Evolutionary conservation across 257 asterid genomes (phyloP), one percentile per base, ranked within the genome.

Genomic region (Solanum pinnatisectum): DNA sequence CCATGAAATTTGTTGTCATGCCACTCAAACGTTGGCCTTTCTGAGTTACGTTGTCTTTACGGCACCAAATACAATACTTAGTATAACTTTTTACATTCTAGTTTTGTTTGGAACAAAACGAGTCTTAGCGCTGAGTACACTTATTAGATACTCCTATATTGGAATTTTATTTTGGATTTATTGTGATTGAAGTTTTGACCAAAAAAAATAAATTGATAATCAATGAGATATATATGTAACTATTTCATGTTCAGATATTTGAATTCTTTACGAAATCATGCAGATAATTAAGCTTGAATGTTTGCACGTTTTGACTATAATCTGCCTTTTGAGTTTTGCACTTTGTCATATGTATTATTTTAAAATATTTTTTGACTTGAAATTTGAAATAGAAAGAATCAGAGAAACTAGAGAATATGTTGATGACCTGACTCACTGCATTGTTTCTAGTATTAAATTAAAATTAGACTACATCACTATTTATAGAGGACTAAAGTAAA

Each of bases 1-100:
- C 91, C 49, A 95, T 96, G 99, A 96, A 95, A 56, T 96, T 96
- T 20, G 86, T 92, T 0, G 92, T 94, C 14, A 93, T 93, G 94
- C 98, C 99, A 1, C 74, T 92, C 49, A 87, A 92, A 78, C 97
- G 88, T 44, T 88, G 94, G 95, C 35, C 82, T 49, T 88, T 4
- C 30, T 46, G 4, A 81, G 36, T 27, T 42, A 2, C 7, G 32
- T 5, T 36, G 8, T 0, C 20, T 46, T 10, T 44, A 6, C 0
- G 22, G 5, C 6, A 15, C 3, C 6, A 72, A 72, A 72, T 32
- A 72, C 37, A 42, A 78, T 42, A 79, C n/a, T 2, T 7, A 0
- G 10, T 33, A 39, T 8, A 3, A 6, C 7, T 8, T 33, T 33
- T 33, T 35, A 25, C 27, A 72, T 18, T 16, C 20, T 72, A 33